These are phyloP conservation scores for Lactuca saligna DNA, from an alignment of 129 eudicot genomes.

Conservation along the genomic window DNA sequence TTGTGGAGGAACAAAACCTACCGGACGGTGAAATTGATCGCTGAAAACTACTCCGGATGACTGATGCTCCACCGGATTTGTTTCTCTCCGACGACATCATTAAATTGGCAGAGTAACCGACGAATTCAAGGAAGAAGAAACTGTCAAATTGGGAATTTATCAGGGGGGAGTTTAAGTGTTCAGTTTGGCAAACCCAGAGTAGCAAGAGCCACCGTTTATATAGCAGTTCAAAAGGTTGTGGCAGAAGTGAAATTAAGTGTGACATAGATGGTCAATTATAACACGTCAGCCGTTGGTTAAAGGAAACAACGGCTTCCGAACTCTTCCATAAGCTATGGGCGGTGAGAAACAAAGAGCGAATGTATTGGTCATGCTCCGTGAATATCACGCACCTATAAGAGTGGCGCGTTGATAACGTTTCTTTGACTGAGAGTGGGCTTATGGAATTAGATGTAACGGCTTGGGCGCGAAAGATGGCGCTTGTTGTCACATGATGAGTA, in stretches of 20 bases:
- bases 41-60: conserved; percentile 15
- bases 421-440: background rate
- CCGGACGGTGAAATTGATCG: conserved; percentile 55
- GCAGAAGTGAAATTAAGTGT: conserved; percentile 5
- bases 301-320: conserved; percentile 24
- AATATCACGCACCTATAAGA: background rate
- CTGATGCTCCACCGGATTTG: conserved; percentile 30
- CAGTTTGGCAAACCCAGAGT: conserved; percentile 44
- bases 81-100: conserved; percentile 44
- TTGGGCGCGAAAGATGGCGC: conserved; percentile 24
- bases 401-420: background rate
- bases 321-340: conserved; percentile 30
- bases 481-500: conserved; percentile 25
- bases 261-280: background rate
- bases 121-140: conserved; percentile 17
- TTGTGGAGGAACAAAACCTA: conserved; percentile 54
- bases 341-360: conserved; percentile 1
- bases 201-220: conserved; percentile 26
- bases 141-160: background rate
- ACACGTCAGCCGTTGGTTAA: conserved; percentile 13
- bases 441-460: background rate
- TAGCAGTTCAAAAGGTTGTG: conserved; percentile 19
- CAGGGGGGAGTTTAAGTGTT: conserved; percentile 9
- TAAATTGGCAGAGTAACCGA: background rate
- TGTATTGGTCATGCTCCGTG: conserved; percentile 1